Conservation (phyloP, 75 land plant species). For the Adiantum capillusveneris region DNA sequence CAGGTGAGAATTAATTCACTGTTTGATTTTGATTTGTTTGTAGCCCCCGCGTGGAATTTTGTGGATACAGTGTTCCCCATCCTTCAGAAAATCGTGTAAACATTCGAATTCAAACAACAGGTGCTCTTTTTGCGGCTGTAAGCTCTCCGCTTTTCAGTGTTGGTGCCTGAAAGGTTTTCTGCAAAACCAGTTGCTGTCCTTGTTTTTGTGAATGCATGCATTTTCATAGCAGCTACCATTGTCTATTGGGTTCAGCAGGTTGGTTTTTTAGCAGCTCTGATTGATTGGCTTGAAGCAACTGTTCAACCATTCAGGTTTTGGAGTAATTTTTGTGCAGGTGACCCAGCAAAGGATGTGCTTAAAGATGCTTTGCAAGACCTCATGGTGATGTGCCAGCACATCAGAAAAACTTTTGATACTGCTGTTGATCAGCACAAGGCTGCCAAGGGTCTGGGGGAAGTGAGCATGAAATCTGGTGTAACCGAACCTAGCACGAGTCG, state of each 20-base stretch:
- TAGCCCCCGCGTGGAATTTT: constrained; percentile 82
- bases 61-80: constrained; percentile 95
- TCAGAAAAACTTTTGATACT: constrained; percentile 51
- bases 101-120: constrained; percentile 90
- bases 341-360: constrained; percentile 67
- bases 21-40: too few relatives aligned
- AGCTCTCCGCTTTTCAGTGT: too few relatives aligned
- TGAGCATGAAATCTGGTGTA: constrained; percentile 6
- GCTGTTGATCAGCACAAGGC: constrained; percentile 37
- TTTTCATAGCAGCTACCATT: too few relatives aligned
- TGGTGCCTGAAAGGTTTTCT: too few relatives aligned
- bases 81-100: constrained; percentile 86
- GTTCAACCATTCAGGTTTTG: neutral
- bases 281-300: neutral
- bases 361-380: constrained; percentile 72
- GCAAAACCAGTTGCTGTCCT: too few relatives aligned
- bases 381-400: constrained; percentile 58
- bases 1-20: too few relatives aligned
- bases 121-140: constrained; percentile 28
- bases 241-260: too few relatives aligned
- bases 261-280: too few relatives aligned
- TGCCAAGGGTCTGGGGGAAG: neutral
- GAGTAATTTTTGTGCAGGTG: constrained; percentile 61
- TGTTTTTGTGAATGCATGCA: too few relatives aligned
- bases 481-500: constrained; percentile 6